A percentile compares a stretch with the other conserved stretches of the same genome.
Conservation (phyloP, 352 stramenopile species). For the Pythium plurisporium region DNA sequence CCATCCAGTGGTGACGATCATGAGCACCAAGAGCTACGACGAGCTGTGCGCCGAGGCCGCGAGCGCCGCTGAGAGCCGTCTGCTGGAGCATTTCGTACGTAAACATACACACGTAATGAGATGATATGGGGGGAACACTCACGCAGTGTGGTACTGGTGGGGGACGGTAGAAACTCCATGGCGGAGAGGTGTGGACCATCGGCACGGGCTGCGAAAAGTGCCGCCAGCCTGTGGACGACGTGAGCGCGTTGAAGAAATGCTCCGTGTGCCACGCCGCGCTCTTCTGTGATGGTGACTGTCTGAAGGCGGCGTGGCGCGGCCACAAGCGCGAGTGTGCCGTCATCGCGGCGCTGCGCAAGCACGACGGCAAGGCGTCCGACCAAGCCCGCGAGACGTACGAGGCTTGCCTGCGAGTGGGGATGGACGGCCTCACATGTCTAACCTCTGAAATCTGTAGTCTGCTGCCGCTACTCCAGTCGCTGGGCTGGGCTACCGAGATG, state of each 20-base stretch:
- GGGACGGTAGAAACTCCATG: conserved; percentile 53
- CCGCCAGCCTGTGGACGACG: conserved; percentile 40
- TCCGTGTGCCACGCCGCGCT: conserved; percentile 51
- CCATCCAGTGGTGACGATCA: neutral
- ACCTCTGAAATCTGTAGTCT: conserved; percentile 22
- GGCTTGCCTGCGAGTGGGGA: neutral
- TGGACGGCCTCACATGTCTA: neutral
- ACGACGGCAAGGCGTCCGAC: neutral
- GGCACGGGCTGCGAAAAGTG: conserved; percentile 55
- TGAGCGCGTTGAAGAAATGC: conserved; percentile 54
- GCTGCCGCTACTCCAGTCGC: conserved; percentile 26
- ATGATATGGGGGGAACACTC: too few relatives aligned
- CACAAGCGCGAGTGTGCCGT: conserved; percentile 62
- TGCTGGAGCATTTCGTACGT: conserved; percentile 68
- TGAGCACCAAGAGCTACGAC: conserved; percentile 50
- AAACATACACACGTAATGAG: neutral
- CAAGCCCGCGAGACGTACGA: neutral
- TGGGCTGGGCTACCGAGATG: conserved; percentile 30
- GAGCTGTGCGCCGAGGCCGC: conserved; percentile 55
- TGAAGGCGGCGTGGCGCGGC: conserved; percentile 44
- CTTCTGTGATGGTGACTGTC: conserved; percentile 63
- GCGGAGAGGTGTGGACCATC: conserved; percentile 71
- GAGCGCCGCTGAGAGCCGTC: conserved; percentile 53
- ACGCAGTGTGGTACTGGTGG: too few relatives aligned
- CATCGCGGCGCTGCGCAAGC: conserved; percentile 49